Evolutionary conservation across 345 rosid species (phyloP), one percentile per base, ranked within the genome.

Genomic region (Populus tremula): DNA sequence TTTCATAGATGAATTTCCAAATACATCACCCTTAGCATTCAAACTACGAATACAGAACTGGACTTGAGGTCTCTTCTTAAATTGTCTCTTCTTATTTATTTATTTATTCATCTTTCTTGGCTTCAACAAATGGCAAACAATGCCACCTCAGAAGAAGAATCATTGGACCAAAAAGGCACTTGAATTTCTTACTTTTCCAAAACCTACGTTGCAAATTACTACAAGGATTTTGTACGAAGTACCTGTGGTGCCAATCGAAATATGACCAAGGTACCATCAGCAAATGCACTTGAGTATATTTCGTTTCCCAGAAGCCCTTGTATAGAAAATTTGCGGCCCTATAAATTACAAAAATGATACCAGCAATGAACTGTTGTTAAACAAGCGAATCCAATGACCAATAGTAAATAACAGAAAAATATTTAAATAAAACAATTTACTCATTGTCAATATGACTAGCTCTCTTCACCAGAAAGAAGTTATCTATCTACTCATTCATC

Each of bases 201-300:
- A 36, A 63, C 20, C 33, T 31, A 12, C 38, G 16, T 31, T 54
- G 23, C 21, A 9, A 25, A 61, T 38, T 45, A 74, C 38, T 31
- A 45, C 2, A 47, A 11, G 23, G 39, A 35, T 65, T 41, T 64
- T 69, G 49, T 39, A 27, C 21, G 14, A 72, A 47, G 21, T 77
- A 93, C 98, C 95, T 94, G 99, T 29, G 97, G 99, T 6, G 99
- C 99, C 89, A 95, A 84, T 69, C 98, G 83, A 76, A 93, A 93
- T 84, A 93, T 91, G 83, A 95, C 93, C 85, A 95, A 69, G 80
- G 88, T 77, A 81, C 98, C 98, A 84, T 91, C 89, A 77, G 86
- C 25, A 72, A 93, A 93, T 43, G 85, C 67, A 68, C 81, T 75
- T 36, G 92, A 86, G 83, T 80, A 10, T 76, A 86, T 77, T 74